phyloP scores from a whole-genome alignment of 75 land plant genomes.

The Selaginella tamariscina region DNA sequence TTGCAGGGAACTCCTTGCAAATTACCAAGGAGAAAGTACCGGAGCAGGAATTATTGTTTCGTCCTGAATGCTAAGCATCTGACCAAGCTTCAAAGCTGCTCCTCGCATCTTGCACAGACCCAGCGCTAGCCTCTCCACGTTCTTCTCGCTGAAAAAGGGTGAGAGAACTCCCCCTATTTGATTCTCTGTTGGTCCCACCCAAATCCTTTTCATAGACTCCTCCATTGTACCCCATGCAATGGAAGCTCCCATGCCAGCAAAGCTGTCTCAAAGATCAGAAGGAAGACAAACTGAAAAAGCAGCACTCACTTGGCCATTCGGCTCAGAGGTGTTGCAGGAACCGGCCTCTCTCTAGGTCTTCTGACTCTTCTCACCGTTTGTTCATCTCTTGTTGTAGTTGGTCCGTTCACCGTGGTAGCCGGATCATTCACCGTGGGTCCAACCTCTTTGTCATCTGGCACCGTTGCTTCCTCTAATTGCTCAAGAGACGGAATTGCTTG shows the following conservation, averaged over 20 bases:
- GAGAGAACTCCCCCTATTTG: constrained; percentile 39
- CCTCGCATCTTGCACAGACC: constrained; percentile 97
- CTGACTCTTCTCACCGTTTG: constrained; percentile 27
- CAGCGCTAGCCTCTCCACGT: constrained; percentile 89
- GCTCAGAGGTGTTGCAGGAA: constrained; percentile 72
- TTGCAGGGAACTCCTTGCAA: background rate
- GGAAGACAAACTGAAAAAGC: background rate
- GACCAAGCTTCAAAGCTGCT: constrained; percentile 90
- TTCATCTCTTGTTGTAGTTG: background rate
- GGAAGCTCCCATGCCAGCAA: constrained; percentile 94
- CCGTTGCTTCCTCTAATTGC: background rate
- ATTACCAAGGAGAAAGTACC: constrained; percentile 27
- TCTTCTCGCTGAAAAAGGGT: constrained; percentile 71
- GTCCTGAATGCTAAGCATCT: constrained; percentile 98
- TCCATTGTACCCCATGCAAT: constrained; percentile 93
- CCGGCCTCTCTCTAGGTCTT: constrained; percentile 64
- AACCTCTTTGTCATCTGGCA: background rate
- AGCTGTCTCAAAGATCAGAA: constrained; percentile 32
- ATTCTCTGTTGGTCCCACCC: constrained; percentile 38
- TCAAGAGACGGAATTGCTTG: background rate
- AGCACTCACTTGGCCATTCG: constrained; percentile 62
- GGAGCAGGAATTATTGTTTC: constrained; percentile 81
- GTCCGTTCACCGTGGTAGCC: background rate
- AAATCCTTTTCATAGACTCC: constrained; percentile 74
- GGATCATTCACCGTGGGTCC: constrained; percentile 2